phyloP scores from a whole-genome alignment of 1,284 basidiomycete species.

The Mycosarcoma maydis region DNA sequence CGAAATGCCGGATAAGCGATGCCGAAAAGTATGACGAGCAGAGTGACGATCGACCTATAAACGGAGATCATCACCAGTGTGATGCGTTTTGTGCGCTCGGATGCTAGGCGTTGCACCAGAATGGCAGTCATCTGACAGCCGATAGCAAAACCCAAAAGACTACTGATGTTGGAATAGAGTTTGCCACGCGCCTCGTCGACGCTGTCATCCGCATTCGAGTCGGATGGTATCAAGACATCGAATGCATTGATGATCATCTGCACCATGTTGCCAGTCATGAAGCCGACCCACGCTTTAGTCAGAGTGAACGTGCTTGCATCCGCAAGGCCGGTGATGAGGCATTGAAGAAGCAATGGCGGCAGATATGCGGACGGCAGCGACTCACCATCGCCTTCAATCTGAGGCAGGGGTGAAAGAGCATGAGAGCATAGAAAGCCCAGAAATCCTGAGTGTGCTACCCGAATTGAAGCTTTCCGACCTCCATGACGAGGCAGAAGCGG shows the following conservation, averaged over 20 bases:
- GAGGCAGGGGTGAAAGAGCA: slow-evolving; percentile 16
- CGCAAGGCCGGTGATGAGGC: slow-evolving; percentile 38
- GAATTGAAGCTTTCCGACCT: background rate
- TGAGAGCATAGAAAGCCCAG: slow-evolving; percentile 9
- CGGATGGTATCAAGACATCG: slow-evolving; percentile 20
- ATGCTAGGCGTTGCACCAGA: slow-evolving; percentile 19
- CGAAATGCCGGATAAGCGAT: slow-evolving; percentile 6
- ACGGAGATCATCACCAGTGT: slow-evolving; percentile 14
- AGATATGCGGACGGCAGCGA: slow-evolving; percentile 20
- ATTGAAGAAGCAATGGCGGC: slow-evolving; percentile 34
- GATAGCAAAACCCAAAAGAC: slow-evolving; percentile 25
- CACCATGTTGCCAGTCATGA: slow-evolving; percentile 50
- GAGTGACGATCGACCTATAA: slow-evolving; percentile 16
- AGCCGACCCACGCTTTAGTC: slow-evolving; percentile 42
- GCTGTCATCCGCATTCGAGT: slow-evolving; percentile 12
- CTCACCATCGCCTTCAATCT: slow-evolving; percentile 2
- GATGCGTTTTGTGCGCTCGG: slow-evolving; percentile 13
- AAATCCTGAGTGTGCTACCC: background rate
- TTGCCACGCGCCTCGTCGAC: slow-evolving; percentile 1
- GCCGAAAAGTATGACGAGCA: slow-evolving; percentile 23
- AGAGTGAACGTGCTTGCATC: slow-evolving; percentile 34
- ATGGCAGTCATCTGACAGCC: slow-evolving; percentile 33
- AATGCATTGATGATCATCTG: slow-evolving; percentile 42
- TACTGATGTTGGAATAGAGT: slow-evolving; percentile 20
- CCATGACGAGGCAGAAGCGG: slow-evolving; percentile 8